Base-by-base conservation (phyloP, 768 basidiomycete species). In the Pisolithus marmoratus region DNA sequence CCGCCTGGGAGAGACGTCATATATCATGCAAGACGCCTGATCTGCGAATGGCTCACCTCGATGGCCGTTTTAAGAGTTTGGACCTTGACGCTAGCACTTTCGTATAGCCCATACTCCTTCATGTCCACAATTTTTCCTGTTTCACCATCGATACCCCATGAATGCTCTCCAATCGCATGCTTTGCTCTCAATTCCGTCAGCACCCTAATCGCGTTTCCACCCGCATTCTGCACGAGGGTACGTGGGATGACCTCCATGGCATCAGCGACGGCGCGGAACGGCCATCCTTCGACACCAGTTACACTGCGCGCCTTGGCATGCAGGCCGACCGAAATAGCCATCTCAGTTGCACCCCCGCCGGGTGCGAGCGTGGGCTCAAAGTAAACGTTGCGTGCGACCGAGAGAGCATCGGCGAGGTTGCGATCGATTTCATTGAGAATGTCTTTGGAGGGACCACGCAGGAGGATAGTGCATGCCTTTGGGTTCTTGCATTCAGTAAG, bases 371-470 rank as follows among this genome's bases (percentile, higher is more conserved):
- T 71, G 3, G 96, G 96, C 72, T 97, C 90, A 73, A 98, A 97
- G 55, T 96, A 86, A 41, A 93, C 94, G 63, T 98, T 99, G 23
- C 95, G 85, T 3, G 95, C 95, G 50, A 98, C 94, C 36, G 87
- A 83, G 87, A 99, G 97, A 31, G 95, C 96, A 60, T 99, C 96
- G 2, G 93, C 92, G 27, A 98, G 80, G 70, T 98, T 99, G 47
- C 95, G 84, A 69, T 98, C 96, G 59, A 98, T 91, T 73, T 98
- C 96, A 69, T 97, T 96, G 46, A 99, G 77, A 60, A 98, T 93
- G 63, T 98, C 96, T 70, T 98, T 99, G 2, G 93, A 95, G 0
- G 96, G 96, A 2, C 96, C 94, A 38, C 95, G 92, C 14, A 99
- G 87, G 44, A 99, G 82, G 71, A 98, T 93, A 11, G 95, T 97